Conservation (phyloP, 441 rosid species). For the Corymbia citriodora region DNA sequence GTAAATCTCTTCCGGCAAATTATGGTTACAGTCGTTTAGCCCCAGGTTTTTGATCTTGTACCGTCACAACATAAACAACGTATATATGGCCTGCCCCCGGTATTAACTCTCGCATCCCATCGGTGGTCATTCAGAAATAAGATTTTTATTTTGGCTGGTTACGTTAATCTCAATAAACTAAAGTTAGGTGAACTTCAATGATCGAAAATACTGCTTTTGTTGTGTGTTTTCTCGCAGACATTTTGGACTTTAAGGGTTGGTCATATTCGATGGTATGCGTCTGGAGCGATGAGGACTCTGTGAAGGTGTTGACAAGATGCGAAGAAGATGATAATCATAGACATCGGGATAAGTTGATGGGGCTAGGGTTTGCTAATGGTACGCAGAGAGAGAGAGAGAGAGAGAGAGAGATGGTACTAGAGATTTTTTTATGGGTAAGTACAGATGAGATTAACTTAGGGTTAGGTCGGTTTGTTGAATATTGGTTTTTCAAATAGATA, state of each 20-base stretch:
- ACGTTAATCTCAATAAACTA: neutral
- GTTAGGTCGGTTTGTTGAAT: neutral
- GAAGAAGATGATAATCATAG: neutral
- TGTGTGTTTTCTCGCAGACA: neutral
- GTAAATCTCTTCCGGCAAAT: too few species aligned
- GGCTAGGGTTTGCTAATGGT: too few species aligned
- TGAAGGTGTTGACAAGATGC: neutral
- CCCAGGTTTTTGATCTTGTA: neutral
- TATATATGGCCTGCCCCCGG: neutral
- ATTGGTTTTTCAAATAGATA: neutral
- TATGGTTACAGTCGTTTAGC: too few species aligned
- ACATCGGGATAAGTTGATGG: too few species aligned
- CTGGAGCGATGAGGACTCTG: neutral
- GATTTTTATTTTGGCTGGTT: neutral
- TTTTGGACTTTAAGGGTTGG: neutral
- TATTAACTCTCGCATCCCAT: neutral
- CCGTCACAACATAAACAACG: neutral
- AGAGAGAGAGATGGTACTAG: too few species aligned
- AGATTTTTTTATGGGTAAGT: too few species aligned
- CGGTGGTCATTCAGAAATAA: neutral
- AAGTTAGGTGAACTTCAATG: neutral
- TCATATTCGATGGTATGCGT: neutral
- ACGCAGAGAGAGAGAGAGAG: too few species aligned
- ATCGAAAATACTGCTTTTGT: neutral
- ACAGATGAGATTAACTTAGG: neutral